Conservation (phyloP, 1,139 yeast genomes). For the Geotrichum klebahnii region DNA sequence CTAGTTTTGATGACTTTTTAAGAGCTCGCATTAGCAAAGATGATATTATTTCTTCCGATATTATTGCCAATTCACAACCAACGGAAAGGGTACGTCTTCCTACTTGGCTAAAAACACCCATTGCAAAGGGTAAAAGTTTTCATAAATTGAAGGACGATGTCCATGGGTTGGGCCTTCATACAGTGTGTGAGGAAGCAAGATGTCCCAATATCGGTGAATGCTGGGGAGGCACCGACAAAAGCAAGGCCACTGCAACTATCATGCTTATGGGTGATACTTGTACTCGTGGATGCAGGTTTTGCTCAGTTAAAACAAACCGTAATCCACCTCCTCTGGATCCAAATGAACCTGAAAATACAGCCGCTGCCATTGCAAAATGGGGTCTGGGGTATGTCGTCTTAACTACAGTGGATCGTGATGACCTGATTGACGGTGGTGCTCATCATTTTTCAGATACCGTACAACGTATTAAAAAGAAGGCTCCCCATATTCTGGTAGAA, state of each 20-base stretch:
- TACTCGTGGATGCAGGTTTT: constrained; percentile 96
- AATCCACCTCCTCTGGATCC: constrained; percentile 88
- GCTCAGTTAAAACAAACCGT: constrained; percentile 91
- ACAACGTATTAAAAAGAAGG: constrained; percentile 71
- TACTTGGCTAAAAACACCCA: constrained; percentile 89
- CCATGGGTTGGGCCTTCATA: constrained; percentile 79
- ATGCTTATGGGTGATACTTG: constrained; percentile 98
- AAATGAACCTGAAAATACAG: constrained; percentile 94
- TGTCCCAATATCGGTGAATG: constrained; percentile 99
- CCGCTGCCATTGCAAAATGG: constrained; percentile 97
- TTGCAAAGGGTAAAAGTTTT: constrained; percentile 85
- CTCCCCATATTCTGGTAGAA: constrained; percentile 89
- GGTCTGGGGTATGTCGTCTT: constrained; percentile 96
- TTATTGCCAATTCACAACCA: constrained; percentile 38
- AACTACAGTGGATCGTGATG: constrained; percentile 97
- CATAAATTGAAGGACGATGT: constrained; percentile 80
- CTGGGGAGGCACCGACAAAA: constrained; percentile 93
- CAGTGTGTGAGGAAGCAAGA: constrained; percentile 97
- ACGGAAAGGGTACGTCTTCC: constrained; percentile 80
- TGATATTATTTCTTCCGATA: constrained; percentile 48
- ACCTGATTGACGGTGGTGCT: constrained; percentile 88
- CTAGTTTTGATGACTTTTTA: constrained; percentile 88
- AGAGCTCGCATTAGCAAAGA: constrained; percentile 65
- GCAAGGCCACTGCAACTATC: constrained; percentile 97
- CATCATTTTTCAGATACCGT: constrained; percentile 89